Base-by-base conservation (phyloP, 2,329 filamentous ascomycete genomes). In the Phoma sp. region DNA sequence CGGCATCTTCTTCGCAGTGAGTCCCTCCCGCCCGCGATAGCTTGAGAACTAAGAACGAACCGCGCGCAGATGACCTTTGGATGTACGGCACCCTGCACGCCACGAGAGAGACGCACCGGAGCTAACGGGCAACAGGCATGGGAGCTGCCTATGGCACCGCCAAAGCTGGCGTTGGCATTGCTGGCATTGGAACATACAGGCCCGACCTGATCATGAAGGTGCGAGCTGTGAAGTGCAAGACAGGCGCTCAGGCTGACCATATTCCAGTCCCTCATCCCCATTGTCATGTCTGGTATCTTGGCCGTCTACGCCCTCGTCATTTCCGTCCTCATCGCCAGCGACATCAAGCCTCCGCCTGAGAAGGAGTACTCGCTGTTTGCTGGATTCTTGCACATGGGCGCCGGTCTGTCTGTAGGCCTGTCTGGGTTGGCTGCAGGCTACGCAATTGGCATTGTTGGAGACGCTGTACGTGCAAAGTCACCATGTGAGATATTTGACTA, bases 251-350 rank as follows among this genome's bases (percentile, higher is more conserved):
- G 33, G 34, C 68, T 74, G 57, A 74, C 55, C 20, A 0, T 38
- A 1, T 21, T 28, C 15, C 66, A 92, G 90, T 93, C 89, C 52
- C 81, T 93, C 47, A 93, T 93, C 65, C 90, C 91, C 59, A 90
- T 95, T 63, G 88, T 99, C 81, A 99, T 99, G 95, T 96, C 95
- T 67, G 95, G 95, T 86, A 99, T 99, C 74, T 92, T 99, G 71
- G 95, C 95, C 53, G 95, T 99, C 65, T 99, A 99, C 80, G 91
- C 93, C 45, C 90, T 99, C 66, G 95, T 99, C 70, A 93, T 99
- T 66, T 90, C 93, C 15, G 95, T 99, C 71, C 86, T 99, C 65
- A 99, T 99, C 75, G 91, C 92, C 50, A 89, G 92, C 77, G 92
- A 96, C 75, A 87, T 98, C 75, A 84, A 83, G 42, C 90, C 92